Evolutionary conservation across 2,329 filamentous ascomycete species (phyloP).

Genomic region (Epichloe coenophiala): DNA sequence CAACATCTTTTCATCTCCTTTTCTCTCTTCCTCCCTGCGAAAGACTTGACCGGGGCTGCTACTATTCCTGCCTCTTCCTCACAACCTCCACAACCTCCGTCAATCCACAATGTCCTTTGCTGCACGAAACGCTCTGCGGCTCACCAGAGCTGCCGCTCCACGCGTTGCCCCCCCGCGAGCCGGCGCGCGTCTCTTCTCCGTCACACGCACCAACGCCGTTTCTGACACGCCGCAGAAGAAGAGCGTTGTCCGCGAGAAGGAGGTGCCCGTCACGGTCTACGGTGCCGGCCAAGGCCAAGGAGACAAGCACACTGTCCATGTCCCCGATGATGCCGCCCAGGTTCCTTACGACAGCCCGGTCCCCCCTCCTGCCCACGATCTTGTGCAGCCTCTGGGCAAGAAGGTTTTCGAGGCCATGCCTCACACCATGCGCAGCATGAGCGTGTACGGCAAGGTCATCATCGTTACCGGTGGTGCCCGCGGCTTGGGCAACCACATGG

Average conservation of each 20-base stretch:
- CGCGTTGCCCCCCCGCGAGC: conserved; percentile 12
- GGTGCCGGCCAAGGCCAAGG: conserved; percentile 32
- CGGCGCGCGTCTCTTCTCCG: conserved; percentile 20
- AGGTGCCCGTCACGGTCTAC: conserved; percentile 44
- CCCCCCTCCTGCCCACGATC: conserved; percentile 31
- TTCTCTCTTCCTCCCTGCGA: not conserved
- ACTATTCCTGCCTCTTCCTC: not conserved
- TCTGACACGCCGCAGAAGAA: conserved; percentile 31
- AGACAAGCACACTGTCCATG: conserved; percentile 43
- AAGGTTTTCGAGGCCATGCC: conserved; percentile 43
- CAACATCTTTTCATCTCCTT: not conserved
- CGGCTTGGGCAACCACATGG: conserved; percentile 69
- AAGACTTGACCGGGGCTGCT: no score
- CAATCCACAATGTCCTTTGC: conserved; percentile 21
- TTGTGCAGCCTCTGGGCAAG: conserved; percentile 37
- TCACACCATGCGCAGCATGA: conserved; percentile 55
- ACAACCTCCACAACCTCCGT: not conserved
- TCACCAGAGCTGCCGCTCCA: conserved; percentile 19
- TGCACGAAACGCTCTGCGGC: conserved; percentile 21
- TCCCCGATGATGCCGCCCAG: conserved; percentile 28
- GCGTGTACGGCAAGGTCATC: conserved; percentile 55
- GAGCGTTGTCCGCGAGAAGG: conserved; percentile 42
- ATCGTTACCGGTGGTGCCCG: conserved; percentile 64
- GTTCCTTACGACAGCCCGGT: conserved; percentile 27
- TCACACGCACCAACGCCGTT: conserved; percentile 17